Evolutionary conservation across 1,284 basidiomycete species (phyloP), one percentile per base, ranked within the genome.

Genomic region (Trichosporon ovoides): DNA sequence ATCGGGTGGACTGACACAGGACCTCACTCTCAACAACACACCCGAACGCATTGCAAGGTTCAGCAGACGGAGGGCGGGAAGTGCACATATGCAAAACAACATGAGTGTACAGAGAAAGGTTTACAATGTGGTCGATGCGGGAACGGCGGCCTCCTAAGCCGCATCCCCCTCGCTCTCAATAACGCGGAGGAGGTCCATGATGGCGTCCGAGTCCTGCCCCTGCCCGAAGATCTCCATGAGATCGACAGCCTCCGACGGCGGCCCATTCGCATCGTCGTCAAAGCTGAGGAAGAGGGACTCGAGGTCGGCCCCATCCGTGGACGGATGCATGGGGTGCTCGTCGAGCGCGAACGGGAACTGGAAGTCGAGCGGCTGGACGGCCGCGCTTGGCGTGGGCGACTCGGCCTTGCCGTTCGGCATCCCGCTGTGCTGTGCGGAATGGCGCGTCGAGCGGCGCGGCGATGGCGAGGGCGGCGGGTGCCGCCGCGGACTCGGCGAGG

Each of bases 401-500:
- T n/a, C 33, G 1, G 28, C 52, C 4, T 43, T 16, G n/a, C 37
- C 31, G 28, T 53, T 53, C 28, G 28, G 43, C 13, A 9, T 14
- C n/a, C n/a, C n/a, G n/a, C 3, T 22, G 7, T 14, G 43, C 6
- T n/a, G n/a, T 13, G 20, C 22, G 19, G 38, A 13, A 20, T 40
- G 19, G 40, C 43, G 43, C 7, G 43, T 48, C 7, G 43, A 48
- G 16, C 43, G 43, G 24, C 43, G 43, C 7, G 43, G 43, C 14
- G 43, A 48, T 13, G 43, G 43, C 5, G 43, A 48, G 6, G 43
- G 43, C 24, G 43, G 43, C 10, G 43, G 43, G 22, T 48, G 36
- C 43, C 51, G 24, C 7, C 71, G 61, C 6, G 70, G 69, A 52
- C 60, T 65, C 2, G 68, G 68, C 9, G 57, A n/a, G n/a, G n/a